Percentiles rank a stretch among this genome's conserved stretches.
phyloP scores from a whole-genome alignment of 176 grass and related monocot genomes.

The Carex cristatella region DNA sequence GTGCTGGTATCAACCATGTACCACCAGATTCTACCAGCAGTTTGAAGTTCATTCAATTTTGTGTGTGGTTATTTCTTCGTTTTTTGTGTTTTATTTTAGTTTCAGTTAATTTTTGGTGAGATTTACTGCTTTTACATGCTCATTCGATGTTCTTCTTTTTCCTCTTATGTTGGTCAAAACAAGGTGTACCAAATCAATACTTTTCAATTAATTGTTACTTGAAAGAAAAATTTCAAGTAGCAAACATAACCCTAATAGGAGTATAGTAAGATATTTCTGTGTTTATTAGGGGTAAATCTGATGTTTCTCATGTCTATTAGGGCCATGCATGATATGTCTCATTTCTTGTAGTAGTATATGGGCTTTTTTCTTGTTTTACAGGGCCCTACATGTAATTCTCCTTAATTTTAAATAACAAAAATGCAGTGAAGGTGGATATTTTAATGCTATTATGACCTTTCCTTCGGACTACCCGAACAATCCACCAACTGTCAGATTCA shows the following conservation, averaged over 20 bases:
- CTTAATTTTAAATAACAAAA: not conserved
- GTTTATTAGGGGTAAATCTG: not conserved
- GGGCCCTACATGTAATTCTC: not conserved
- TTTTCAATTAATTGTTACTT: not conserved
- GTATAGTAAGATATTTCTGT: not conserved
- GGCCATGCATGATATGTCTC: not conserved
- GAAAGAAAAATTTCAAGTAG: not conserved
- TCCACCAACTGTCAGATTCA: slow-evolving; percentile 84
- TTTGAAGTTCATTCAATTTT: not conserved
- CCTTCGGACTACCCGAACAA: slow-evolving; percentile 89
- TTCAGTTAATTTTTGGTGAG: not conserved
- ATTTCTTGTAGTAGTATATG: not conserved
- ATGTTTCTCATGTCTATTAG: not conserved
- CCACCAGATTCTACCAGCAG: not conserved
- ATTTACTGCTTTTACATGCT: not conserved
- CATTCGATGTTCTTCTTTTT: not conserved
- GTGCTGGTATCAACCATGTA: not conserved
- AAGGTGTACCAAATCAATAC: not conserved
- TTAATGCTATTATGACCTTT: slow-evolving; percentile 83
- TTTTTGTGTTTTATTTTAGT: not conserved
- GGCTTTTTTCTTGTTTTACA: not conserved
- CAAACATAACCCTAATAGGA: not conserved
- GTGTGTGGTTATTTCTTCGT: not conserved
- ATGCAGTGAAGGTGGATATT: slow-evolving; percentile 85
- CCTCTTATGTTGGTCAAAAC: not conserved